Percentiles rank a stretch among this genome's conserved stretches.
phyloP scores from a whole-genome alignment of 768 basidiomycete species.

The Termitomyces sp. region DNA sequence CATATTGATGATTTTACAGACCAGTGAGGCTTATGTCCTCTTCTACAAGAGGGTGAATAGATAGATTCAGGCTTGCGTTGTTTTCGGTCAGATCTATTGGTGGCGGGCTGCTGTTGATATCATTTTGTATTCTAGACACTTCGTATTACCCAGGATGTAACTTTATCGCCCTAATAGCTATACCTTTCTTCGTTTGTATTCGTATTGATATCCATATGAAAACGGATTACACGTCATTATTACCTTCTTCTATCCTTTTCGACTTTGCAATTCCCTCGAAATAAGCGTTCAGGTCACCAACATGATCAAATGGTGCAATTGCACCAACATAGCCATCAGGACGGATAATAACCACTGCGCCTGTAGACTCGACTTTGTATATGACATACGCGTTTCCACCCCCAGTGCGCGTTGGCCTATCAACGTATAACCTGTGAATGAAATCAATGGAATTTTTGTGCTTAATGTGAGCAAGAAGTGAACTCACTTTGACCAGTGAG shows the following conservation, averaged over 20 bases:
- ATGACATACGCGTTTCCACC: conserved; percentile 53
- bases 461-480: not conserved
- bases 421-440: conserved; percentile 49
- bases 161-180: conserved; percentile 12
- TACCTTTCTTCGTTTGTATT: conserved; percentile 5
- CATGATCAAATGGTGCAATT: conserved; percentile 44
- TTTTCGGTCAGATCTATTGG: conserved; percentile 11
- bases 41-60: conserved; percentile 67
- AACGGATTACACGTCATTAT: not conserved
- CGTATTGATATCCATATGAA: not conserved
- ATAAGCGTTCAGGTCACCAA: conserved; percentile 36
- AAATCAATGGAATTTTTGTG: not conserved
- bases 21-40: conserved; percentile 70
- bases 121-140: conserved; percentile 19
- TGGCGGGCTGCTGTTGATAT: conserved; percentile 14
- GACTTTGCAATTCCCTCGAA: conserved; percentile 39
- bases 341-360: conserved; percentile 50
- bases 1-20: conserved; percentile 20
- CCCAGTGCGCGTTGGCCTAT: conserved; percentile 34
- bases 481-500: conserved; percentile 59
- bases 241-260: not conserved
- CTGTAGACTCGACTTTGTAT: conserved; percentile 45
- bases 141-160: conserved; percentile 17
- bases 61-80: conserved; percentile 27
- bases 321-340: conserved; percentile 65